Conservation (phyloP, 139 green algal species). For the Tetradesmus obliquus region DNA sequence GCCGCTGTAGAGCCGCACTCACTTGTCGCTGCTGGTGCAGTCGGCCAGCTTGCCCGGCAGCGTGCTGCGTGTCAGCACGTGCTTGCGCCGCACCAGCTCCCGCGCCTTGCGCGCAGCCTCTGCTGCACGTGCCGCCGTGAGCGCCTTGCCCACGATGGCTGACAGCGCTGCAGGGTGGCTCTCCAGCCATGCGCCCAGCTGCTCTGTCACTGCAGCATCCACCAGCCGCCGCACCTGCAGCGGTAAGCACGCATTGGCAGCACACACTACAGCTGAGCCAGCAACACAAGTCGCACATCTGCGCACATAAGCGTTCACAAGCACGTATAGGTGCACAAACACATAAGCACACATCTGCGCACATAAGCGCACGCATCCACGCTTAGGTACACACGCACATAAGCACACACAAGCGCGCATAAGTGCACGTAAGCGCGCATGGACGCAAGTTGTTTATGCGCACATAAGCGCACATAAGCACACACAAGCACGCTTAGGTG, state of each 20-base stretch:
- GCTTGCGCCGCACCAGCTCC: slow-evolving; percentile 96
- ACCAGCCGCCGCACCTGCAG: slow-evolving; percentile 37
- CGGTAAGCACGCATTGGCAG: not conserved
- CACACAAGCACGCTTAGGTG: no score
- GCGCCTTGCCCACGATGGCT: slow-evolving; percentile 56
- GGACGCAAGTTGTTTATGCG: no score
- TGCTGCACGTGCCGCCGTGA: slow-evolving; percentile 71
- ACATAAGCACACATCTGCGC: no score
- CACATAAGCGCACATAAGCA: no score
- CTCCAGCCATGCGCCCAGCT: slow-evolving; percentile 61
- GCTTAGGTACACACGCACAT: no score
- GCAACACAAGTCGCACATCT: not conserved
- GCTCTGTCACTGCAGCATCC: slow-evolving; percentile 33
- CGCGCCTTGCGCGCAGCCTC: slow-evolving; percentile 95
- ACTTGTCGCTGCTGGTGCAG: slow-evolving; percentile 73
- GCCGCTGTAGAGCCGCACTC: not conserved
- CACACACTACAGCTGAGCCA: not conserved
- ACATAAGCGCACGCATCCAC: not conserved
- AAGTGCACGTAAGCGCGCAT: no score
- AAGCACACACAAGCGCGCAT: no score
- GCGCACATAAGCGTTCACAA: not conserved
- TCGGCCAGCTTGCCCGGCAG: slow-evolving; percentile 98
- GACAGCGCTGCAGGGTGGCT: slow-evolving; percentile 42
- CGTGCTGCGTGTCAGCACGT: slow-evolving; percentile 83
- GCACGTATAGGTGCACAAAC: not conserved